Evolutionary conservation across 1,139 yeast genomes (phyloP).

Genomic region (Saccharomyces hybrid): DNA sequence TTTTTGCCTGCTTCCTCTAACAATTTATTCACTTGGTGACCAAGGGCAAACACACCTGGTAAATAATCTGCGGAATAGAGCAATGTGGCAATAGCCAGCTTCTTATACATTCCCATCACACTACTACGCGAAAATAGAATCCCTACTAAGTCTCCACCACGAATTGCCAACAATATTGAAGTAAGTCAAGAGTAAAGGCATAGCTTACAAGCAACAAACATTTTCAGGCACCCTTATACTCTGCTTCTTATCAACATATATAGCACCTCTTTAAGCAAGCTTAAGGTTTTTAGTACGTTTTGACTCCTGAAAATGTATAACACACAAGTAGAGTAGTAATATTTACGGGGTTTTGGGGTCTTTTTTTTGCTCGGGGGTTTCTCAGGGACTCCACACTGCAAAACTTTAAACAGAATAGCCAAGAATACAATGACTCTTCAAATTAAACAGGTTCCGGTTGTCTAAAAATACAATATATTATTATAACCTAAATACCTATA

Average conservation of each 20-base stretch:
- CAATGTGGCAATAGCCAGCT: slow-evolving; percentile 55
- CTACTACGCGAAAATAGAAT: background rate
- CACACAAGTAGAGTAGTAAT: background rate
- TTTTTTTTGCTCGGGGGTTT: background rate
- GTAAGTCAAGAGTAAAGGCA: background rate
- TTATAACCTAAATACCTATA: slow-evolving; percentile 1
- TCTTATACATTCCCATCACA: background rate
- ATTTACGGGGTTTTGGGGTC: background rate
- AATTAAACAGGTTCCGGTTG: background rate
- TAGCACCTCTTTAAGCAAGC: background rate
- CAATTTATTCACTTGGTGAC: slow-evolving; percentile 26
- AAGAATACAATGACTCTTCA: background rate
- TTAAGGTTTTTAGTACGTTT: background rate
- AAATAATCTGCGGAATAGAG: slow-evolving; percentile 59
- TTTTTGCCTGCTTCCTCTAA: slow-evolving; percentile 8
- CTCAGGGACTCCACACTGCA: background rate
- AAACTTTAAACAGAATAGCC: background rate
- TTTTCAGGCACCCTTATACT: background rate
- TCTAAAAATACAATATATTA: background rate
- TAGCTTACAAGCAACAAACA: background rate
- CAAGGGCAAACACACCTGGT: slow-evolving; percentile 71
- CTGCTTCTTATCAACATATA: background rate
- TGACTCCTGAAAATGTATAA: background rate
- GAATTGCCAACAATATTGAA: background rate
- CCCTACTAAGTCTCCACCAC: background rate